phyloP scores from a whole-genome alignment of 495 filamentous ascomycete genomes.

The Hypomontagnella monticulosa region DNA sequence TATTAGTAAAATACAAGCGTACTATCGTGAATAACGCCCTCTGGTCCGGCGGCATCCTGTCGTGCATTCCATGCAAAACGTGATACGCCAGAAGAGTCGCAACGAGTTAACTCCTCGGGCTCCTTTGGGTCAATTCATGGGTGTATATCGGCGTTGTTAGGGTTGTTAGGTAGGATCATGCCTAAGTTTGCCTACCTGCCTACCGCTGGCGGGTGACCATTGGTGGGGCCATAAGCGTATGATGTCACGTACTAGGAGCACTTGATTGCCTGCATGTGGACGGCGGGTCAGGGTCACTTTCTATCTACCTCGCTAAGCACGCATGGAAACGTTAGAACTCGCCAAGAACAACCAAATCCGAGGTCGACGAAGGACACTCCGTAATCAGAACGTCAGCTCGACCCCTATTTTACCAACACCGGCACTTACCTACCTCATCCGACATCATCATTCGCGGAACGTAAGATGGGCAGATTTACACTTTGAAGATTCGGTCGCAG shows the following conservation, averaged over 20 bases:
- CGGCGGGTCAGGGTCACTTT: neutral
- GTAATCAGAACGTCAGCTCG: too few relatives aligned
- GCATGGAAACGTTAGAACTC: neutral
- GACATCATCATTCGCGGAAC: too few relatives aligned
- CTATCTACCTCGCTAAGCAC: conserved; percentile 7
- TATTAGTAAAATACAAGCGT: conserved; percentile 36
- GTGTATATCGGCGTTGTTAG: conserved; percentile 3
- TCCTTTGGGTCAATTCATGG: neutral
- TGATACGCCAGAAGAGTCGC: conserved; percentile 40
- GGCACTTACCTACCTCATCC: too few relatives aligned
- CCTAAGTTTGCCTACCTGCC: neutral
- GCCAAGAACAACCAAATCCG: conserved; percentile 15
- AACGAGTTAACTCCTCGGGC: conserved; percentile 9
- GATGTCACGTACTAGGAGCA: conserved; percentile 36
- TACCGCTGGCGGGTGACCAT: conserved; percentile 25
- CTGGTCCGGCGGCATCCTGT: conserved; percentile 33
- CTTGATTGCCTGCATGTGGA: conserved; percentile 36
- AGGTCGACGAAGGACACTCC: neutral
- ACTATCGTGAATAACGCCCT: conserved; percentile 16
- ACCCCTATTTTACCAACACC: too few relatives aligned
- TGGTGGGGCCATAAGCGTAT: conserved; percentile 37
- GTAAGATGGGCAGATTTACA: too few relatives aligned
- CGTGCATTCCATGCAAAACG: conserved; percentile 30
- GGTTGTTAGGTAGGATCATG: conserved; percentile 12
- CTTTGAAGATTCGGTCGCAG: too few relatives aligned